Evolutionary conservation across 352 stramenopile genomes (phyloP).

Genomic region (Pythium insidiosum): DNA sequence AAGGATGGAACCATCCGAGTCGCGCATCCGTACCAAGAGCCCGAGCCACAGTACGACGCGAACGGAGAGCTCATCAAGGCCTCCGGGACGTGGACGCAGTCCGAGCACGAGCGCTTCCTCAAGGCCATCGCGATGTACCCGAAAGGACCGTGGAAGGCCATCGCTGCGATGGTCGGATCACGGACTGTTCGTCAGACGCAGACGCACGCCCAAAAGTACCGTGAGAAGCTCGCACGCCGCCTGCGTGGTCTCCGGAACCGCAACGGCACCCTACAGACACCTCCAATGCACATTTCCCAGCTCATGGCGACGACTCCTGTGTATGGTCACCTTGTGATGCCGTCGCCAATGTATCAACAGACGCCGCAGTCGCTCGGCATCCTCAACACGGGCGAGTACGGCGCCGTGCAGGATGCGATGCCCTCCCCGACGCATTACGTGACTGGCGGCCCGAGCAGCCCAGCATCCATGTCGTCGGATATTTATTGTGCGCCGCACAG

Average conservation of each 20-base stretch:
- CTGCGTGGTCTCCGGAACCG: conserved; percentile 58
- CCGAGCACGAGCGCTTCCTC: conserved; percentile 55
- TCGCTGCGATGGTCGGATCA: conserved; percentile 56
- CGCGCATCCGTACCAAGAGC: conserved; percentile 50
- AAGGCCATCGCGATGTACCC: conserved; percentile 46
- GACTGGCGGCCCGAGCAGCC: conserved; percentile 6
- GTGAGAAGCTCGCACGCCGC: conserved; percentile 47
- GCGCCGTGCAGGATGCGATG: conserved; percentile 12
- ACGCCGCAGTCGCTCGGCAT: conserved; percentile 8
- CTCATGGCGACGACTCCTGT: conserved; percentile 7
- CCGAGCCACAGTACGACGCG: conserved; percentile 42
- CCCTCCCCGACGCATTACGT: conserved; percentile 8
- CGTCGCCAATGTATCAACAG: conserved; percentile 12
- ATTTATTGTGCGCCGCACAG: conserved; percentile 16
- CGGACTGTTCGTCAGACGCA: conserved; percentile 61
- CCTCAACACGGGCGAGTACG: conserved; percentile 11
- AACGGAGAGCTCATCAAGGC: conserved; percentile 51
- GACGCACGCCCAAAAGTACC: conserved; percentile 63
- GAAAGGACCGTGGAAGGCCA: conserved; percentile 55
- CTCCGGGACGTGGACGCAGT: conserved; percentile 45
- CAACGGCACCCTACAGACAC: conserved; percentile 40
- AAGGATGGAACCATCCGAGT: conserved; percentile 65
- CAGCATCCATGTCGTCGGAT: conserved; percentile 8
- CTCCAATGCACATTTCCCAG: conserved; percentile 17
- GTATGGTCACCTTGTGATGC: conserved; percentile 17